phyloP scores from a whole-genome alignment of 352 stramenopile genomes.

The Phytophthora cajani region DNA sequence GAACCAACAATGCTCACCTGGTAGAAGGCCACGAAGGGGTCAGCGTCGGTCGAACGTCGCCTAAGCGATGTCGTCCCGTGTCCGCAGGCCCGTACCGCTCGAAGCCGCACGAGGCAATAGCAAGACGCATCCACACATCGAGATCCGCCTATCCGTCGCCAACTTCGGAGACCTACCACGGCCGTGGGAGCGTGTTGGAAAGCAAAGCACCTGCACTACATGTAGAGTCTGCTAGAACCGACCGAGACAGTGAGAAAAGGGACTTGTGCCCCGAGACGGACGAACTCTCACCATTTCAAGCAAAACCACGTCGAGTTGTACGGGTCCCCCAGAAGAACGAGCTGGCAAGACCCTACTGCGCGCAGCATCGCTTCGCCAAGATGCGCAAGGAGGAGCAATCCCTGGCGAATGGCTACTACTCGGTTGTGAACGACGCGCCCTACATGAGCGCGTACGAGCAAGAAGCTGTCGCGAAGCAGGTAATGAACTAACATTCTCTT shows the following conservation, averaged over 20 bases:
- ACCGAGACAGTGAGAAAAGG: slow-evolving; percentile 12
- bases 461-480: slow-evolving; percentile 62
- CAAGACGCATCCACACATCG: slow-evolving; percentile 60
- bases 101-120: slow-evolving; percentile 32
- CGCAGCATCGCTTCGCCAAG: slow-evolving; percentile 61
- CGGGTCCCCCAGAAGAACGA: slow-evolving; percentile 71
- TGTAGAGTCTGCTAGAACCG: slow-evolving; percentile 12
- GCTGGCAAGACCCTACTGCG: slow-evolving; percentile 75
- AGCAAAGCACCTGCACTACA: slow-evolving; percentile 5
- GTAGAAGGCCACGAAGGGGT: slow-evolving; percentile 33
- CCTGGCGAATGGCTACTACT: slow-evolving; percentile 61
- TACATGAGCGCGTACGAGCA: slow-evolving; percentile 62
- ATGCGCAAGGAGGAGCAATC: slow-evolving; percentile 42
- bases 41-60: slow-evolving; percentile 54
- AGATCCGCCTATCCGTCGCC: slow-evolving; percentile 52
- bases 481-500: slow-evolving; percentile 10
- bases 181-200: background rate
- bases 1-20: slow-evolving; percentile 24
- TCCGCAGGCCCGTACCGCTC: slow-evolving; percentile 63
- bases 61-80: slow-evolving; percentile 69
- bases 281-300: slow-evolving; percentile 17
- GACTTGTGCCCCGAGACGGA: slow-evolving; percentile 26
- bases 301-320: slow-evolving; percentile 40
- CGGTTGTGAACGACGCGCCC: slow-evolving; percentile 81
- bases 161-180: slow-evolving; percentile 5